phyloP scores from a whole-genome alignment of 2,329 filamentous ascomycete species.

The Fusarium oxysporum region DNA sequence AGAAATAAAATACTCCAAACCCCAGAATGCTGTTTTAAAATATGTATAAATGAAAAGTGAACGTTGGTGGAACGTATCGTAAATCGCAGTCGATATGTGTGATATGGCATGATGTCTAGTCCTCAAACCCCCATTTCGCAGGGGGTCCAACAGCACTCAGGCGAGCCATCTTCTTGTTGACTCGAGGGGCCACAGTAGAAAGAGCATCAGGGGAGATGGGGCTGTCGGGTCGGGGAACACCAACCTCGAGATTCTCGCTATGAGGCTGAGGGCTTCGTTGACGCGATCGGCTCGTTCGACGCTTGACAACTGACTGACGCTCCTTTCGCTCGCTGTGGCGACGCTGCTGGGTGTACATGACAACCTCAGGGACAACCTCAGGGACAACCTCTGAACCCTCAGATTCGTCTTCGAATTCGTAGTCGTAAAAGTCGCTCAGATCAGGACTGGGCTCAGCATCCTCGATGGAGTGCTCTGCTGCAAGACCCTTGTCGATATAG shows the following conservation, averaged over 20 bases:
- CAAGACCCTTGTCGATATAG: slow-evolving; percentile 46
- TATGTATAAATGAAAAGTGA: slow-evolving; percentile 17
- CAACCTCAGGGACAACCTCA: slow-evolving; percentile 33
- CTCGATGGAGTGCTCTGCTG: slow-evolving; percentile 36
- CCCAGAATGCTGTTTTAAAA: slow-evolving; percentile 28
- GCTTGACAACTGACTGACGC: slow-evolving; percentile 22
- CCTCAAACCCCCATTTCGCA: slow-evolving; percentile 39
- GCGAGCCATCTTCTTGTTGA: slow-evolving; percentile 56
- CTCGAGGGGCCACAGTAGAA: slow-evolving; percentile 40
- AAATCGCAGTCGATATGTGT: background rate
- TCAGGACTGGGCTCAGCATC: slow-evolving; percentile 52
- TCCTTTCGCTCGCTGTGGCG: slow-evolving; percentile 17
- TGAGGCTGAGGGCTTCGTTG: slow-evolving; percentile 7
- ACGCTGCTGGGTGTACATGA: slow-evolving; percentile 31
- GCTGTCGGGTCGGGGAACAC: slow-evolving; percentile 57
- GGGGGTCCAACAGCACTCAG: slow-evolving; percentile 49
- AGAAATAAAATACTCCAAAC: slow-evolving; percentile 34
- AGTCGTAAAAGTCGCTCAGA: slow-evolving; percentile 55
- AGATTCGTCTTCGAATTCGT: slow-evolving; percentile 48
- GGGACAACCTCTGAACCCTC: slow-evolving; percentile 34
- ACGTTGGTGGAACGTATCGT: slow-evolving; percentile 28
- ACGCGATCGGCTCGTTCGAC: slow-evolving; percentile 19
- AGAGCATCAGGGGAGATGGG: slow-evolving; percentile 53
- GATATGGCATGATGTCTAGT: slow-evolving; percentile 20
- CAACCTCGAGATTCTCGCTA: slow-evolving; percentile 33